Evolutionary conservation across 2,329 filamentous ascomycete species (phyloP), one percentile per base, ranked within the genome.

Genomic region (Ophiostoma angusticollis): DNA sequence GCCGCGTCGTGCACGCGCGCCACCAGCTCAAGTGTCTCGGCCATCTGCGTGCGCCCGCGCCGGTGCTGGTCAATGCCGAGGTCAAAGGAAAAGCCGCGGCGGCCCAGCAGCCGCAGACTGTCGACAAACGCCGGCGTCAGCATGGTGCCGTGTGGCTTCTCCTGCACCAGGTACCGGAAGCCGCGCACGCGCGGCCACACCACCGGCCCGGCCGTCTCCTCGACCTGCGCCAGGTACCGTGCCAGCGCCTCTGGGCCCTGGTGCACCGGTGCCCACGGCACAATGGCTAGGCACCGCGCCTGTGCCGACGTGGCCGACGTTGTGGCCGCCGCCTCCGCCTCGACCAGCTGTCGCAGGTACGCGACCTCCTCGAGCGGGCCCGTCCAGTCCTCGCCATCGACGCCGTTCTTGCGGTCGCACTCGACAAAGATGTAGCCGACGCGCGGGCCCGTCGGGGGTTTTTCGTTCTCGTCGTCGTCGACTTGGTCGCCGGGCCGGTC

Each of bases 251-350:
- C 63, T 0, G 68, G 54, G 0, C 82, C 76, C 30, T 75, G 73
- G 9, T 81, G 72, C 35, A 95, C 55, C 0, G 87, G 87, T n/a
- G 85, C 86, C 84, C 84, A 95, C 1, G 84, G 77, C 4, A 95
- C 70, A 46, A 86, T 73, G 0, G 72, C 87, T 3, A 78, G 62
- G 49, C 84, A 76, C 54, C 12, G 64, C 64, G 38, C 78, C 69
- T 3, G 57, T 55, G 28, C 60, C 43, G 5, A 74, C 72, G 45
- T 37, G 14, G 25, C 37, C 1, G 37, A 41, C 3, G 39, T 38
- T 5, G 34, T 12, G 0, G 35, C 36, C 21, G 61, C 53, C 0
- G 76, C 71, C 41, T 61, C 54, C 11, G 80, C 80, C 27, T 74
- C 65, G 4, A 75, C 72, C 43, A 93, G 70, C 28, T 76, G 68